Evolutionary conservation across 2,329 filamentous ascomycete genomes (phyloP).

Genomic region (Ascochyta rabiei): DNA sequence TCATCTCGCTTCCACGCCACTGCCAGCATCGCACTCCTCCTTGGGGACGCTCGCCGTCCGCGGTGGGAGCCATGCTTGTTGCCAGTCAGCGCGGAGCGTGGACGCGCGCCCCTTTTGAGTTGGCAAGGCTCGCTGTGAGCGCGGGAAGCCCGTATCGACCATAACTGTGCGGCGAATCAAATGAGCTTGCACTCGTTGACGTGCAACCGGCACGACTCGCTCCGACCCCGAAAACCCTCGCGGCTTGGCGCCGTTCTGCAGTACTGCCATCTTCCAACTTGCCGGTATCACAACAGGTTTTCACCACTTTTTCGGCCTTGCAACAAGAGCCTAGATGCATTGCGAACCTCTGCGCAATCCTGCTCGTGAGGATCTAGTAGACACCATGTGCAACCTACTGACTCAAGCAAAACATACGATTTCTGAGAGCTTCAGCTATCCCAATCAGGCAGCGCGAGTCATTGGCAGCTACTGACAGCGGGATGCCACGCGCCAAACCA

Average conservation of each 20-base stretch:
- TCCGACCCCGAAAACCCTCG: constrained; percentile 24
- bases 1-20: constrained; percentile 21
- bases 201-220: constrained; percentile 21
- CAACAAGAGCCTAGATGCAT: neutral
- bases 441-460: neutral
- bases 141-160: constrained; percentile 17
- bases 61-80: constrained; percentile 1
- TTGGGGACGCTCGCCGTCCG: constrained; percentile 10
- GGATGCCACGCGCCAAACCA: constrained; percentile 17
- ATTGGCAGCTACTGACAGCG: constrained; percentile 18
- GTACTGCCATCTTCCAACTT: constrained; percentile 5
- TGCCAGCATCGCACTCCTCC: constrained; percentile 6
- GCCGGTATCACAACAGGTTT: constrained; percentile 14
- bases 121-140: constrained; percentile 15
- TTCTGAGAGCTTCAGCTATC: neutral
- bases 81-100: constrained; percentile 2
- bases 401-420: constrained; percentile 6
- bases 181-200: constrained; percentile 4
- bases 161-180: constrained; percentile 3
- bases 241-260: constrained; percentile 17
- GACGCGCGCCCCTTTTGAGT: constrained; percentile 13
- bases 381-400: neutral
- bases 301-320: constrained; percentile 2
- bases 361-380: neutral
- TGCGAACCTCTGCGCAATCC: neutral